These are phyloP conservation scores for Aquilaria malaccensis DNA, from an alignment of 345 rosid species.

Conservation along the genomic window DNA sequence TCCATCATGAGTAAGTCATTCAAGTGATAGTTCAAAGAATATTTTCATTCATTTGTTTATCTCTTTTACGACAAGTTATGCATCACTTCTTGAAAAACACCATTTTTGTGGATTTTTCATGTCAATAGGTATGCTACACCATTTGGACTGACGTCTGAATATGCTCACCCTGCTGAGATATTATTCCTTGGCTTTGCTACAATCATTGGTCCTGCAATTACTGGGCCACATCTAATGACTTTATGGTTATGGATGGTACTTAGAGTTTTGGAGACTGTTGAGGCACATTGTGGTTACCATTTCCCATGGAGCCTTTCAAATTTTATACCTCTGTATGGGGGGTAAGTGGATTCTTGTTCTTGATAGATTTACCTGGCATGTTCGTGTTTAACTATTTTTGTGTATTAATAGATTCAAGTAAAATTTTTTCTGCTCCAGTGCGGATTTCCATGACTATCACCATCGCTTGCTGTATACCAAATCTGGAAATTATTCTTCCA, in stretches of 20 bases:
- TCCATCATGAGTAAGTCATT: constrained; percentile 90
- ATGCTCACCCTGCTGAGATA: constrained; percentile 97
- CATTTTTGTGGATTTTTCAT: constrained; percentile 1
- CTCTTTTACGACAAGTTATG: too few species aligned
- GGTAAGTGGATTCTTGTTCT: constrained; percentile 43
- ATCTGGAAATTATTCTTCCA: constrained; percentile 95
- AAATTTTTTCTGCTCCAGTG: constrained; percentile 34
- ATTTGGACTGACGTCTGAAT: constrained; percentile 93
- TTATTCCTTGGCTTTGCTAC: constrained; percentile 94
- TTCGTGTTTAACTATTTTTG: constrained; percentile 7
- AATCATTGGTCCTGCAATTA: constrained; percentile 87
- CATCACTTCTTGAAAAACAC: too few species aligned
- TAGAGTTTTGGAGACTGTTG: constrained; percentile 93
- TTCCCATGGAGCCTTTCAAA: constrained; percentile 98
- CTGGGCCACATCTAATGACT: constrained; percentile 91
- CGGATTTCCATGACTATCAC: constrained; percentile 98
- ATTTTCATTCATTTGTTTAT: too few species aligned
- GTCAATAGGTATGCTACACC: constrained; percentile 87
- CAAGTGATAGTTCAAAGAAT: too few species aligned
- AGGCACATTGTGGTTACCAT: constrained; percentile 98
- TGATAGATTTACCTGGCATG: neutral
- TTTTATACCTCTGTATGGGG: constrained; percentile 89
- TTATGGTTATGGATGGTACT: constrained; percentile 94
- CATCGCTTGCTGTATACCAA: constrained; percentile 94
- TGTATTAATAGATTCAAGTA: constrained; percentile 2